Evolutionary conservation across 768 basidiomycete species (phyloP), one percentile per base, ranked within the genome.

Genomic region (Termitomyces sp.): DNA sequence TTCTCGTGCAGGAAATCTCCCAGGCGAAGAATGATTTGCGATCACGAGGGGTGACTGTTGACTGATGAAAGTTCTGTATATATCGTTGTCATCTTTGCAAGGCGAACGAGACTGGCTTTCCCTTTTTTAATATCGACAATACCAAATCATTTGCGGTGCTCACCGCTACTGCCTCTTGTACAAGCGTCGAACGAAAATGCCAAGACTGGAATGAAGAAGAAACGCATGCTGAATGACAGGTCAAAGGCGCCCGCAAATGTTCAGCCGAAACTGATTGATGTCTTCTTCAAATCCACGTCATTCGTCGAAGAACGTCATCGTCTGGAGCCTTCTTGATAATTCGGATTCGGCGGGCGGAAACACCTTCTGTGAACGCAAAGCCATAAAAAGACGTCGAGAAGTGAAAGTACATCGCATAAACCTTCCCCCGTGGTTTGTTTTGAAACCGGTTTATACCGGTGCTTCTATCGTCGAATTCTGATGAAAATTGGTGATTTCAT

Each of bases 1-100:
- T 20, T 66, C n/a, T 65, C 14, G 20, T 41, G 3, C n/a, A 87
- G 85, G 86, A 90, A 74, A 85, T 90, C 33, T 66, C 71, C 40
- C 68, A 72, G 62, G 76, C 78, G 24, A 79, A 77, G 62, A 72
- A 83, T 60, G 85, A 85, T 59, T 66, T 88, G 56, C 76, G 86
- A 65, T 68, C 74, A 55, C 78, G 74, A 60, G 86, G 84, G 9
- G 84, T 88, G 32, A 77, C 75, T 26, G 84, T 88, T 54, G 87
- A 88, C 65, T 81, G 68, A 67, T 50, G 43, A n/a, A 32, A 36
- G 41, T 11, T 6, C 5, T 52, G 57, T 47, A 49, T 54, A 52
- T 38, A 32, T 38, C 30, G 30, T 41, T 24, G 33, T 16, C 52
- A 33, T 30, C 47, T 54, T 40, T 35, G n/a, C 8, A 41, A 35